Conservation (phyloP, 1,139 yeast species). For the Kodamaea suecica region DNA sequence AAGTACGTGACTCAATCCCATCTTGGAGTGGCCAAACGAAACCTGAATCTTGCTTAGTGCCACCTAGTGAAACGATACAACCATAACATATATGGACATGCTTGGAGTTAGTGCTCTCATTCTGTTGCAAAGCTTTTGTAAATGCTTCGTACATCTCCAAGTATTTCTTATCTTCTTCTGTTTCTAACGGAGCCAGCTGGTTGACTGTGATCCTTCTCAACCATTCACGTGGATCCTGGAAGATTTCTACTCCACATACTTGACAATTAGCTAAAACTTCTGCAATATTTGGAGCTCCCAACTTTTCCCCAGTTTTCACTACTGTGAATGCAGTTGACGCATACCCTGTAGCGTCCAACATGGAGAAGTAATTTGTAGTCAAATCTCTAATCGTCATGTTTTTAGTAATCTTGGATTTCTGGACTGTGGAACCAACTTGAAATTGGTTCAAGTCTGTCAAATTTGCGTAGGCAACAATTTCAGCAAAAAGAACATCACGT, state of each 20-base stretch:
- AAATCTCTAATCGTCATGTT: slow-evolving; percentile 80
- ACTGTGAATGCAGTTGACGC: slow-evolving; percentile 94
- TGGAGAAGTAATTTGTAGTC: slow-evolving; percentile 67
- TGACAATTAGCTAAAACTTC: slow-evolving; percentile 35
- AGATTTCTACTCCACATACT: slow-evolving; percentile 50
- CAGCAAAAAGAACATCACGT: slow-evolving; percentile 68
- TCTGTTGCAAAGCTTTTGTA: background rate
- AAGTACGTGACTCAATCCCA: slow-evolving; percentile 23
- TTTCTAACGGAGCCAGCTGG: slow-evolving; percentile 49
- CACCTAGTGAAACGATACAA: slow-evolving; percentile 61
- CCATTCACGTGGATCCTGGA: slow-evolving; percentile 66
- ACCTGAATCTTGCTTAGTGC: slow-evolving; percentile 30
- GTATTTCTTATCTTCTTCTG: slow-evolving; percentile 46
- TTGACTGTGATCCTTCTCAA: slow-evolving; percentile 68
- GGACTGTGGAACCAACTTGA: slow-evolving; percentile 21
- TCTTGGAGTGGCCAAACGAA: slow-evolving; percentile 53
- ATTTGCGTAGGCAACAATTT: slow-evolving; percentile 53
- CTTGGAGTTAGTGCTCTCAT: slow-evolving; percentile 3
- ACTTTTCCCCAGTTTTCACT: slow-evolving; percentile 81
- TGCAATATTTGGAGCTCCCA: slow-evolving; percentile 50
- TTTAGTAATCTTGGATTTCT: slow-evolving; percentile 45
- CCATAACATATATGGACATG: slow-evolving; percentile 64
- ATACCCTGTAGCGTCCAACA: slow-evolving; percentile 70
- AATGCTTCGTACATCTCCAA: slow-evolving; percentile 23
- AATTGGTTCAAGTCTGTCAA: slow-evolving; percentile 30